A percentile compares a stretch with the other conserved stretches of the same genome.
phyloP scores from a whole-genome alignment of 371 early-diverging fungal genomes.

The Saksenaea vasiformis region DNA sequence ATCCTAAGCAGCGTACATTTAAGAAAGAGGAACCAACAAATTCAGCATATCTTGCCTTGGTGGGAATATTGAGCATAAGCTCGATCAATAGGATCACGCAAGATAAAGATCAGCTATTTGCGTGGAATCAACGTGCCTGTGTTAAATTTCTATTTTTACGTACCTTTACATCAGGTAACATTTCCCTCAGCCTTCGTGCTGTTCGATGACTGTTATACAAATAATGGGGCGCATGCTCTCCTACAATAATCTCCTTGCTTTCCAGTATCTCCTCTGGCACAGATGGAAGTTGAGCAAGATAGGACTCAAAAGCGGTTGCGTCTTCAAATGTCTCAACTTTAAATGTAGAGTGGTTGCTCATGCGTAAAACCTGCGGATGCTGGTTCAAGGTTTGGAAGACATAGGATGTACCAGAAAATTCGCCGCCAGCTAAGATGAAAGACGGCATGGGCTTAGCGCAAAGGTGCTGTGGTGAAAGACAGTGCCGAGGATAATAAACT shows the following conservation, averaged over 20 bases:
- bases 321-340: constrained; percentile 24
- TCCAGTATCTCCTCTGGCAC: constrained; percentile 19
- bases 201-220: constrained; percentile 38
- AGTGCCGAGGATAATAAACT: constrained; percentile 55
- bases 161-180: constrained; percentile 43
- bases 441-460: constrained; percentile 60
- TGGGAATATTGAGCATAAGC: constrained; percentile 55
- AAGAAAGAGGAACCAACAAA: not conserved
- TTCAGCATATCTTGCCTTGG: constrained; percentile 24
- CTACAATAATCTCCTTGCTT: constrained; percentile 26
- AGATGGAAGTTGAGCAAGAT: constrained; percentile 38
- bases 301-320: constrained; percentile 38
- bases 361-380: constrained; percentile 50
- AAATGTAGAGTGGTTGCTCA: not conserved
- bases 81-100: constrained; percentile 58
- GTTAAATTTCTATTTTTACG: not conserved
- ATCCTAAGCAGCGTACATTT: too few species aligned
- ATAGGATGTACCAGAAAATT: constrained; percentile 46
- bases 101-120: constrained; percentile 49
- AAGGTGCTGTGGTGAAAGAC: constrained; percentile 36
- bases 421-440: constrained; percentile 62
- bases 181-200: constrained; percentile 39
- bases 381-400: constrained; percentile 48
- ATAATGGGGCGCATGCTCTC: constrained; percentile 47
- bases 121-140: not conserved